phyloP scores from a whole-genome alignment of 1,284 basidiomycete genomes.

The Tilletia setariae region DNA sequence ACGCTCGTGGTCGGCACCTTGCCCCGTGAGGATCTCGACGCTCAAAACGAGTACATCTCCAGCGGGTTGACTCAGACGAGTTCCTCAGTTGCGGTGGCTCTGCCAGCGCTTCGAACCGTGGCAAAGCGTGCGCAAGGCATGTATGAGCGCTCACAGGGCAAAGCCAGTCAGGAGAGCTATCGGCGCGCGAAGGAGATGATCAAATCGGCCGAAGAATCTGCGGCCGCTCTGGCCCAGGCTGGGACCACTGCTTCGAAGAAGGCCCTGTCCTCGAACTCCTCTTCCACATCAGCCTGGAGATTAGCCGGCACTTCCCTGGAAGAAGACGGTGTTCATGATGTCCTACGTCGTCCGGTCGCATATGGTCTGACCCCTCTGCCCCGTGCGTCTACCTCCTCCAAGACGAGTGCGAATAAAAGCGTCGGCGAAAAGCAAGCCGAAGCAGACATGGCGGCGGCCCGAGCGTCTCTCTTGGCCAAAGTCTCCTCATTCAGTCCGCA shows the following conservation, averaged over 20 bases:
- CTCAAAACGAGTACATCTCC: slow-evolving; percentile 77
- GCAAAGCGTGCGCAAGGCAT: slow-evolving; percentile 85
- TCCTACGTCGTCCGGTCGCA: slow-evolving; percentile 45
- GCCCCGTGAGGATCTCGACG: slow-evolving; percentile 61
- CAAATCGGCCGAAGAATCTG: slow-evolving; percentile 56
- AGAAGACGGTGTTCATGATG: slow-evolving; percentile 69
- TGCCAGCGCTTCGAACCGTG: slow-evolving; percentile 74
- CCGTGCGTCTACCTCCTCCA: background rate
- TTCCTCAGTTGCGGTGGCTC: slow-evolving; percentile 60
- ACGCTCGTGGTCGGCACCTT: slow-evolving; percentile 69
- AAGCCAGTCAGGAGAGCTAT: slow-evolving; percentile 80
- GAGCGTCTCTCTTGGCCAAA: slow-evolving; percentile 69
- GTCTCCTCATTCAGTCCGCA: slow-evolving; percentile 78
- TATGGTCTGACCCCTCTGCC: slow-evolving; percentile 33
- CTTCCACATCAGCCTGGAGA: slow-evolving; percentile 60
- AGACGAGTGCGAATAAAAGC: background rate
- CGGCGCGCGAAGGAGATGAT: slow-evolving; percentile 83
- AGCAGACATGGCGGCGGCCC: slow-evolving; percentile 59
- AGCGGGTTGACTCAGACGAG: slow-evolving; percentile 60
- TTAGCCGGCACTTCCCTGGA: slow-evolving; percentile 64
- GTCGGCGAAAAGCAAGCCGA: background rate
- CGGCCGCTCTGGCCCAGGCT: slow-evolving; percentile 21
- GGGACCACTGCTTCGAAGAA: too few relatives aligned
- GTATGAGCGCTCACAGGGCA: slow-evolving; percentile 90
- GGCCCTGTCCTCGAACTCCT: too few relatives aligned